phyloP scores from a whole-genome alignment of 2,329 filamentous ascomycete species.

The Pleomassaria siparia region DNA sequence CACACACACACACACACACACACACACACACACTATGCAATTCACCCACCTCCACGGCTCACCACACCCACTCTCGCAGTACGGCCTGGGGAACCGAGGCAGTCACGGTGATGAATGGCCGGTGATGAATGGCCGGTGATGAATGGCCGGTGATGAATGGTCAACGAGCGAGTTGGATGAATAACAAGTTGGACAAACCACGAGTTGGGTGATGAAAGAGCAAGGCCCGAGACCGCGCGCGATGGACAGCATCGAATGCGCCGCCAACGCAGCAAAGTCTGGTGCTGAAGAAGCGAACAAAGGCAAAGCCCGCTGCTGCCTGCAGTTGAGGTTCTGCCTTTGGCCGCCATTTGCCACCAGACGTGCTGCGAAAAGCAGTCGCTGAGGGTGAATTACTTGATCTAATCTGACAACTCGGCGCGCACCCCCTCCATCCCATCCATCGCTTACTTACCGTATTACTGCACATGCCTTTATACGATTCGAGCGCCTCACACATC shows the following conservation, averaged over 20 bases:
- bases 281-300: conserved; percentile 2
- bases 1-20: too few relatives aligned
- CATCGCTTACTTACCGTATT: not conserved
- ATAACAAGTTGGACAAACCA: too few relatives aligned
- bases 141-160: conserved; percentile 28
- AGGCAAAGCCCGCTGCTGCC: conserved; percentile 33
- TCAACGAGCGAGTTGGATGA: too few relatives aligned
- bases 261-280: conserved; percentile 8
- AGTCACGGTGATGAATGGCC: not conserved
- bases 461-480: conserved; percentile 14
- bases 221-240: conserved; percentile 31
- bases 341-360: conserved; percentile 2
- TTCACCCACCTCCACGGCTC: too few relatives aligned
- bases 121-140: not conserved
- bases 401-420: conserved; percentile 58
- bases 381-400: conserved; percentile 61
- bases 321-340: conserved; percentile 24
- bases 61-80: not conserved
- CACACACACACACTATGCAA: too few relatives aligned
- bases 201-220: conserved; percentile 40
- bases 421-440: not conserved
- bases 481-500: conserved; percentile 48
- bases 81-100: not conserved
- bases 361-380: conserved; percentile 27
- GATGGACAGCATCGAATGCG: conserved; percentile 5